Conservation (phyloP, 371 early-diverging fungal species). For the Circinella umbellata region DNA sequence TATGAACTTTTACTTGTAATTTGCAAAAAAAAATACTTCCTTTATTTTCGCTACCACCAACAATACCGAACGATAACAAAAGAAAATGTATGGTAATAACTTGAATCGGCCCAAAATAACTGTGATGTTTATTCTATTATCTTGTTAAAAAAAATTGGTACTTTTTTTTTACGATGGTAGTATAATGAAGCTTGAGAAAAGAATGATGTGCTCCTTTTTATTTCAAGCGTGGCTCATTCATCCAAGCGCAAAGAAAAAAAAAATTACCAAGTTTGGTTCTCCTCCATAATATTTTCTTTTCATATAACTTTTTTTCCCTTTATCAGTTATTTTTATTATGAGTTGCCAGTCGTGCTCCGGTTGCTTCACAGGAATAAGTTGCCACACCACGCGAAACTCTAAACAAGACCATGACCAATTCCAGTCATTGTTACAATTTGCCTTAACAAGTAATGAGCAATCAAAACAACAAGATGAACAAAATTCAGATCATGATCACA, state of each 20-base stretch:
- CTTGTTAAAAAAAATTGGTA: not conserved
- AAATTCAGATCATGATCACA: slow-evolving; percentile 18
- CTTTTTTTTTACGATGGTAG: too few species aligned
- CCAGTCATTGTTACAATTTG: slow-evolving; percentile 2
- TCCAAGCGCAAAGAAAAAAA: not conserved
- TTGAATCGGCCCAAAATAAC: too few species aligned
- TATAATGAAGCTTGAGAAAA: too few species aligned
- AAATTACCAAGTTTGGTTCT: not conserved
- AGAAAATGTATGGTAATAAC: too few species aligned
- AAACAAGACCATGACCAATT: slow-evolving; percentile 7
- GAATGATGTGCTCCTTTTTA: too few species aligned
- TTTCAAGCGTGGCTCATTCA: too few species aligned
- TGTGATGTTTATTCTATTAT: not conserved
- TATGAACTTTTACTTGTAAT: too few species aligned
- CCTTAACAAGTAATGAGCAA: not conserved
- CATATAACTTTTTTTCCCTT: not conserved
- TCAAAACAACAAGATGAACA: not conserved
- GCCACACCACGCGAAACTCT: slow-evolving; percentile 10
- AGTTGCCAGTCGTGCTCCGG: slow-evolving; percentile 18
- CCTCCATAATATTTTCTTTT: not conserved
- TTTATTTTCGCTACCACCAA: too few species aligned
- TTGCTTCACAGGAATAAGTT: slow-evolving; percentile 18
- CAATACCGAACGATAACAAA: too few species aligned
- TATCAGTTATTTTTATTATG: not conserved
- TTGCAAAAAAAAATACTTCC: too few species aligned